Conservation (phyloP, 2,329 filamentous ascomycete genomes). For the Aspergillus tanneri region DNA sequence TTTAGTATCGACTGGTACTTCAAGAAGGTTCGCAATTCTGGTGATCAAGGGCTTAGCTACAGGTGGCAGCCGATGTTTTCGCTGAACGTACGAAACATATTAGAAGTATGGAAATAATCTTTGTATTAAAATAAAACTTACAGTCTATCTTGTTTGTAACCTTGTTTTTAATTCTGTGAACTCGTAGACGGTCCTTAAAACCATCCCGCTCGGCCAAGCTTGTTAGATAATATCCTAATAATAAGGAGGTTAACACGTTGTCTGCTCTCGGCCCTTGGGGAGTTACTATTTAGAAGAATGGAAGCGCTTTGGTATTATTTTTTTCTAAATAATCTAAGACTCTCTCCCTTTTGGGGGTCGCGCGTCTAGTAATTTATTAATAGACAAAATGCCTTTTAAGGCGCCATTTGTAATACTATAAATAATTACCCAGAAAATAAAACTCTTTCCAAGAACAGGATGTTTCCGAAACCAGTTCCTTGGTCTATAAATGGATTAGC, state of each 20-base stretch:
- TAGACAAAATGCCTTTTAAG: constrained; percentile 18
- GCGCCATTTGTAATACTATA: constrained; percentile 16
- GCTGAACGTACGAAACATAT: constrained; percentile 3
- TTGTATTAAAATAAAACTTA: too few species aligned
- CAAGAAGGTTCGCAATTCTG: constrained; percentile 18
- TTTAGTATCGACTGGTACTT: constrained; percentile 24
- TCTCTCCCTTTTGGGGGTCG: constrained; percentile 18
- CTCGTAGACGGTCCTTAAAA: constrained; percentile 1
- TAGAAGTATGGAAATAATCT: background rate
- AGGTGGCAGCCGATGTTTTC: constrained; percentile 13
- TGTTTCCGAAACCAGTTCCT: constrained; percentile 23
- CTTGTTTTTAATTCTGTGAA: background rate
- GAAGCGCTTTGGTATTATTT: constrained; percentile 4
- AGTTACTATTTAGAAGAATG: constrained; percentile 17
- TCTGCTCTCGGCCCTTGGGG: constrained; percentile 5
- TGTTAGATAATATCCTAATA: constrained; percentile 7
- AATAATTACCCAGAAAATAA: constrained; percentile 24
- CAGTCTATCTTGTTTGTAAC: constrained; percentile 4
- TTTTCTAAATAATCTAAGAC: constrained; percentile 16
- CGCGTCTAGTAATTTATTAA: constrained; percentile 16
- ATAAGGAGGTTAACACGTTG: constrained; percentile 17
- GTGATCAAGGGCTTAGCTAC: constrained; percentile 19
- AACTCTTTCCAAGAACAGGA: constrained; percentile 18
- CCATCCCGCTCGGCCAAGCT: background rate
- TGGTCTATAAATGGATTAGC: constrained; percentile 3